Base-by-base conservation (phyloP, 1,139 yeast species). In the Williopsis jadinii region DNA sequence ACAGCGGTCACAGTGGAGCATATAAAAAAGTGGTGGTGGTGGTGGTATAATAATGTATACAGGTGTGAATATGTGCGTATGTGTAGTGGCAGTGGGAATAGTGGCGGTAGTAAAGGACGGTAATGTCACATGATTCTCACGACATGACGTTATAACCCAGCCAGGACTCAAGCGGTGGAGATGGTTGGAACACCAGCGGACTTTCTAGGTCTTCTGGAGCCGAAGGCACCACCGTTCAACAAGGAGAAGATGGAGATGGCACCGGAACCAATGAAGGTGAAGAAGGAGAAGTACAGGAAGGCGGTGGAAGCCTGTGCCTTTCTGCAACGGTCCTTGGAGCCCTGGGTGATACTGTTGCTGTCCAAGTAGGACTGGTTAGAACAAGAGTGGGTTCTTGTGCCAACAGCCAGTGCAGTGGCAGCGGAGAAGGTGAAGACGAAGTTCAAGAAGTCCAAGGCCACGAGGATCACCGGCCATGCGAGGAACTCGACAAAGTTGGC, bases 401-500 rank as follows among this genome's bases (percentile, higher is more conserved):
- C 94, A 50, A 88, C 95, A 44, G 97, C 97, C 63, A 92, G 70
- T 41, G 96, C 95, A 44, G 95, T 79, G 53, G 92, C 97, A 53
- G 86, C 97, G 43, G 97, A 80, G 67, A 92, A 86, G 46, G 95
- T 81, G 78, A 92, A 90, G 53, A 90, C 84, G 60, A 81, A 69
- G 76, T 88, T 87, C 66, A 92, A 71, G 67, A 87, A 81, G 73
- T 92, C 98, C 60, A 86, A 68, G 43, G 70, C 56, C 44, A 82
- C 78, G 62, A 86, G 67, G 52, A 88, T 64, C 44, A 85, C 66
- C 54, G 97, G 97, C 83, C 94, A 85, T 39, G 95, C 95, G 50
- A 90, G 72, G 52, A 82, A 78, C 47, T 80, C 80, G 55, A 86
- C 61, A 56, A 90, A 80, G 70, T 77, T 81, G 40, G 97, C 95